phyloP scores from a whole-genome alignment of 2,329 filamentous ascomycete species.

The Fusarium camptoceras region DNA sequence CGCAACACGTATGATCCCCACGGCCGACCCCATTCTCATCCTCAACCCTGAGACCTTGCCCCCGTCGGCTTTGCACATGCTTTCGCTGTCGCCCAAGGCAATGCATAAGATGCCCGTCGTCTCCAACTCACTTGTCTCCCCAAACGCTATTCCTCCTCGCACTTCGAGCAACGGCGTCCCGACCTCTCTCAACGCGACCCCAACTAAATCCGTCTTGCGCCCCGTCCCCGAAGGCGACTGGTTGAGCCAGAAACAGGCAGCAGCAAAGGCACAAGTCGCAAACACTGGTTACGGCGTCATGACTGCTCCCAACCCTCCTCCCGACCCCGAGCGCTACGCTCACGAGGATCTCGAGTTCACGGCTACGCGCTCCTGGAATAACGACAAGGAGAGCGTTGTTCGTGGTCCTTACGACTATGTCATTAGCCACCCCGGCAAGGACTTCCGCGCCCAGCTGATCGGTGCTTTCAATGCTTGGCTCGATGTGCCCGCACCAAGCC shows the following conservation, averaged over 20 bases:
- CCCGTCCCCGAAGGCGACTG: constrained; percentile 72
- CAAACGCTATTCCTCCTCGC: constrained; percentile 77
- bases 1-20: constrained; percentile 40
- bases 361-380: constrained; percentile 69
- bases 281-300: constrained; percentile 44
- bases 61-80: constrained; percentile 38
- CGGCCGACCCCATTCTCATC: constrained; percentile 35
- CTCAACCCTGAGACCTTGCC: constrained; percentile 33
- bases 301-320: constrained; percentile 54
- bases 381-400: constrained; percentile 81
- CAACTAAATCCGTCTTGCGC: constrained; percentile 54
- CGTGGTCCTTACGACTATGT: constrained; percentile 85
- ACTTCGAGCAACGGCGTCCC: constrained; percentile 66
- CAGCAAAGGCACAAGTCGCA: constrained; percentile 18
- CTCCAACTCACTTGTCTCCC: constrained; percentile 54
- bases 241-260: constrained; percentile 59
- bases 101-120: constrained; percentile 43
- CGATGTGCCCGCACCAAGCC: constrained; percentile 75
- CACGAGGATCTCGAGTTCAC: constrained; percentile 67
- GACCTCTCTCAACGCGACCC: constrained; percentile 48
- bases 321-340: constrained; percentile 65
- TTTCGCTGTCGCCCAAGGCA: constrained; percentile 41
- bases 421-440: constrained; percentile 82
- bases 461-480: constrained; percentile 85
- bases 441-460: constrained; percentile 84